Evolutionary conservation across 2,329 filamentous ascomycete species (phyloP).

Genomic region (Neoascochyta sp.): DNA sequence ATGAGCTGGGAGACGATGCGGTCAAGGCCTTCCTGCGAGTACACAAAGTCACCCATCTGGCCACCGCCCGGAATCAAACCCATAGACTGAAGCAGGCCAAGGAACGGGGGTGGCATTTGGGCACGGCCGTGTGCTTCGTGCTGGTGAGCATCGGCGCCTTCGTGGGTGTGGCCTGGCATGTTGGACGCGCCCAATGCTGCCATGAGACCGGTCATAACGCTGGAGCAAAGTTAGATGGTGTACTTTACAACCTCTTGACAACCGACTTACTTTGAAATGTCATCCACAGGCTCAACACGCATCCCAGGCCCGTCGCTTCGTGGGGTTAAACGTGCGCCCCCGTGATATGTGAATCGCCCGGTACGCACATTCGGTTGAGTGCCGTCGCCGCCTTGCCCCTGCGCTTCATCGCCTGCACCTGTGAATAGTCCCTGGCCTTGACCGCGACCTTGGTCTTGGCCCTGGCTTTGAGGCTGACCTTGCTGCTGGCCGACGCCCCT

Average conservation of each 20-base stretch:
- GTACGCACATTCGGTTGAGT: no score
- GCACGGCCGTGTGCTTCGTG: slow-evolving; percentile 6
- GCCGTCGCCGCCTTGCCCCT: slow-evolving; percentile 11
- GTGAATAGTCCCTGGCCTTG: slow-evolving; percentile 15
- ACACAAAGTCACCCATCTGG: slow-evolving; percentile 73
- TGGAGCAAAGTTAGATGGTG: slow-evolving; percentile 14
- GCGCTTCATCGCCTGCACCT: slow-evolving; percentile 10
- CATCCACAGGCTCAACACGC: slow-evolving; percentile 45
- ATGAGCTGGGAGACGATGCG: slow-evolving; percentile 83
- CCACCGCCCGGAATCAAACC: slow-evolving; percentile 33
- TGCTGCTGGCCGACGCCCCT: slow-evolving; percentile 26
- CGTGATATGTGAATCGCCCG: slow-evolving; percentile 30
- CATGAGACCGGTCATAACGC: slow-evolving; percentile 33
- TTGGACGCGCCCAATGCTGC: slow-evolving; percentile 30
- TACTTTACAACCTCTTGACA: slow-evolving; percentile 41
- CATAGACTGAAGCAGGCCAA: slow-evolving; percentile 42
- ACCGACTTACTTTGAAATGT: slow-evolving; percentile 39
- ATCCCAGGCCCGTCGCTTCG: slow-evolving; percentile 52
- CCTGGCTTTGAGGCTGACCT: slow-evolving; percentile 8
- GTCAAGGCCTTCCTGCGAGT: slow-evolving; percentile 86
- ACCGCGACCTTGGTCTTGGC: slow-evolving; percentile 16
- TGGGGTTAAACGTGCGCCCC: slow-evolving; percentile 44
- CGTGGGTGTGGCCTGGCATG: no score
- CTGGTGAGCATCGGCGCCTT: slow-evolving; percentile 5
- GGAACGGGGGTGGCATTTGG: slow-evolving; percentile 37